Percentiles rank a stretch among this genome's conserved stretches.
phyloP scores from a whole-genome alignment of 331 rosid genomes.

The Phaseolus coccineus region DNA sequence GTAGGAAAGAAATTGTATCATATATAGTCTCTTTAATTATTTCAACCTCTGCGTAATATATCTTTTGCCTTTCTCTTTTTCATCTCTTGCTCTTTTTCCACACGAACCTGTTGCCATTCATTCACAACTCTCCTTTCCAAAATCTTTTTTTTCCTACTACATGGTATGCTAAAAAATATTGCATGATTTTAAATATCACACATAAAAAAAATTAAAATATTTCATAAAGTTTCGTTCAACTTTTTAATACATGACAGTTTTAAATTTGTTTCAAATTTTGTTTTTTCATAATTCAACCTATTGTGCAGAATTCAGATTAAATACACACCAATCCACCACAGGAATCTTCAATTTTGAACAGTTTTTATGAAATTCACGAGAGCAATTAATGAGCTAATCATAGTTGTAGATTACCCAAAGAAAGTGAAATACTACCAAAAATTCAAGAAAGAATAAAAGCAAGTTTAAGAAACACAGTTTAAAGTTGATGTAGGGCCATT shows the following conservation, averaged over 20 bases:
- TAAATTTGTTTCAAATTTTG: background rate
- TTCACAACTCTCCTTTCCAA: background rate
- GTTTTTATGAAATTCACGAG: background rate
- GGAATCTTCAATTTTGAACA: background rate
- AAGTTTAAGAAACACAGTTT: background rate
- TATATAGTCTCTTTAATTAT: slow-evolving; percentile 20
- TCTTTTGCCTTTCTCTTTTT: slow-evolving; percentile 11
- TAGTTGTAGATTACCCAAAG: background rate
- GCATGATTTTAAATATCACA: background rate
- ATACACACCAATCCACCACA: background rate
- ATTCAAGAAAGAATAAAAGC: background rate
- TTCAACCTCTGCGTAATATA: slow-evolving; percentile 17
- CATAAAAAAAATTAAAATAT: too few species aligned
- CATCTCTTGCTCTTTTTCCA: slow-evolving; percentile 28
- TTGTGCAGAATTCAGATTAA: background rate
- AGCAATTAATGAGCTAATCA: background rate
- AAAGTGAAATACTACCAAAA: background rate
- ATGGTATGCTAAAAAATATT: background rate
- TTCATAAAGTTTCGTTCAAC: too few species aligned
- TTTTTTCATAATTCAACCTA: background rate
- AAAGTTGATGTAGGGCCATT: slow-evolving; percentile 13
- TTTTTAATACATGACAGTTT: too few species aligned
- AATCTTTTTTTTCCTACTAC: background rate
- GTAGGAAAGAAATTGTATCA: background rate
- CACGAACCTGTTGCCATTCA: background rate